Evolutionary conservation across 306 rosid species (phyloP), one percentile per base, ranked within the genome.

Genomic region (Cicer arietinum): DNA sequence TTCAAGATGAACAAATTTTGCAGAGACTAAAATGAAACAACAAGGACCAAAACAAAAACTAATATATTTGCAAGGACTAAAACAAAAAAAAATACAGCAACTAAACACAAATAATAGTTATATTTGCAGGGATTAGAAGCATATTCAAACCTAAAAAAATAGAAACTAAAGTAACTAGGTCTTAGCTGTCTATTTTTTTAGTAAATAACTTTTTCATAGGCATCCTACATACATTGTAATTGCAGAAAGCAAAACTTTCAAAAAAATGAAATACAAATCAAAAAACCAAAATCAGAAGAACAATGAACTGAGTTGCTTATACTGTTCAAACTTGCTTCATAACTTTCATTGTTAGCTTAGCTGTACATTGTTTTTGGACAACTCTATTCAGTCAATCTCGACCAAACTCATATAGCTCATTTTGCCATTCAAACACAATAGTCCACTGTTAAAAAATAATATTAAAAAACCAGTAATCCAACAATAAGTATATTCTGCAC

Each of bases 351-450:
- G 30, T 65, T 65, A 42, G 20, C 7, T 43, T 65, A 42, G 20
- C 7, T 2, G 18, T 63, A 44, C 10, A 51, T 12, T 35, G n/a
- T 8, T 40, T 59, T 43, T 25, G 9, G 41, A 17, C 65, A 73
- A 46, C 13, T 43, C 51, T 25, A 67, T 50, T 52, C 64, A 60
- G 62, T 60, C 53, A 2, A 77, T 72, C 71, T 56, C 48, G 25
- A 46, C 65, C 20, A 58, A 66, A 58, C 60, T 66, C 43, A 30
- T 20, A 50, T 51, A 60, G 10, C 67, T 53, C 63, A 22, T 17
- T 77, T 47, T 43, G 7, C 54, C 41, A 44, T 20, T 25, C 71
- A 73, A 51, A 68, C 22, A 10, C 69, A 79, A 35, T 39, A 64
- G 59, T 22, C 14, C 80, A 67, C 68, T 37, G 5, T 37, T 25